Evolutionary conservation across 495 filamentous ascomycete species (phyloP), one percentile per base, ranked within the genome.

Genomic region (Penicillium malachiteum): DNA sequence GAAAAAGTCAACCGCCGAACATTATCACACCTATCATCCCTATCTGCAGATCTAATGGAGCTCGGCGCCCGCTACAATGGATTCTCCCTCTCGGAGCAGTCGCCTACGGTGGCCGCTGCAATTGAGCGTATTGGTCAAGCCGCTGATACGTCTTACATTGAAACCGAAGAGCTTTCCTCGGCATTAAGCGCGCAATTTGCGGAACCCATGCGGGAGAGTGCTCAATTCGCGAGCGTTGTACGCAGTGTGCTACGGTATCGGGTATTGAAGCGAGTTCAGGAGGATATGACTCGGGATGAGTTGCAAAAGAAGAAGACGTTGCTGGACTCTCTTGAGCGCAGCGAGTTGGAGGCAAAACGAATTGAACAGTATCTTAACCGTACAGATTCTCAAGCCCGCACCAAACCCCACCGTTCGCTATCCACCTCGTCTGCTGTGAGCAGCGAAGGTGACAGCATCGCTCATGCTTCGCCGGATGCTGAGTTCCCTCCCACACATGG

Each of bases 241-340:
- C 84, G 94, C 14, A 87, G 76, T 50, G 92, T 97, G 21, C 72
- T 98, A 14, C 81, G 91, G 39, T 98, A 95, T 62, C 77, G 94
- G 8, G 86, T 96, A 2, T 71, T 97, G 39, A 98, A 98, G 72
- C 83, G 94, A 14, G 87, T 97, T 17, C 94, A 98, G 59, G 89
- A 97, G 68, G 94, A 98, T 56, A 96, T 97, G 92, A 96, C 92
- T 1, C 84, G 85, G 32, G 95, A 97, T 48, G 90, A 97, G 62
- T 75, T 98, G 8, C 75, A 82, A 7, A 91, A 91, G 72, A 97
- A 97, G 72, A 84, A 81, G 58, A 71, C 78, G 1, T 77, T 91
- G 13, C 77, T 98, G 4, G 89, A 94, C 35, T 86, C 88, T 16
- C 75, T 98, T 8, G 94, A 97, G 67, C 80, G 83, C 51, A 96